phyloP scores from a whole-genome alignment of 768 basidiomycete genomes.

The Tricholoma terreum region DNA sequence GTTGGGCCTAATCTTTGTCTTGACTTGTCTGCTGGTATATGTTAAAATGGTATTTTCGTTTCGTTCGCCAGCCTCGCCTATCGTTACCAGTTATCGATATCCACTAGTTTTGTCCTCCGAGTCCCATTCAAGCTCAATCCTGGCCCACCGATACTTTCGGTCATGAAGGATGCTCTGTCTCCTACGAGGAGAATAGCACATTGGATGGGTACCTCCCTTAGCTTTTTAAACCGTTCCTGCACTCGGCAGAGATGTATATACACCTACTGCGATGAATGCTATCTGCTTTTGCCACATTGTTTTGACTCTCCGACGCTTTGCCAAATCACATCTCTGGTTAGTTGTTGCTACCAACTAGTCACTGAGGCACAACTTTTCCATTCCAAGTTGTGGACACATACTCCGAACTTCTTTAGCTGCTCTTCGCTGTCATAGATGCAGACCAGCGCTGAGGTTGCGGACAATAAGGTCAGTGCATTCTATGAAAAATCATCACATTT shows the following conservation, averaged over 20 bases:
- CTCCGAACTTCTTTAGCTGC: constrained; percentile 8
- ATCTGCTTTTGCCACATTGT: constrained; percentile 38
- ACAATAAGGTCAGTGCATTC: constrained; percentile 48
- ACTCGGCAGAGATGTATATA: not conserved
- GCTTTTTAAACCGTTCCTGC: not conserved
- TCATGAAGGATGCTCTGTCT: not conserved
- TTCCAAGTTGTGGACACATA: constrained; percentile 10
- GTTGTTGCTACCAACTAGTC: constrained; percentile 28
- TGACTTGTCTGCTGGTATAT: no score
- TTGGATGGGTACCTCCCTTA: not conserved
- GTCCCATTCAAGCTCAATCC: not conserved
- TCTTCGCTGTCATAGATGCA: constrained; percentile 41
- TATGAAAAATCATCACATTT: constrained; percentile 2
- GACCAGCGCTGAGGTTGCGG: constrained; percentile 41
- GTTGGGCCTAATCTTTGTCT: no score
- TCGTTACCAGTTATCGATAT: not conserved
- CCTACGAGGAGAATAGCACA: not conserved
- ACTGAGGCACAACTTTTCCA: constrained; percentile 9
- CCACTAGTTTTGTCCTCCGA: not conserved
- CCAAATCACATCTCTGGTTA: constrained; percentile 18
- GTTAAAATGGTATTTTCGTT: not conserved
- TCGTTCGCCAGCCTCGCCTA: not conserved
- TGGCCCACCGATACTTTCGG: not conserved
- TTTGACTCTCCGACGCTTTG: constrained; percentile 55
- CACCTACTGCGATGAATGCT: not conserved